These are phyloP conservation scores for Tuber magnatum DNA, from an alignment of 495 filamentous ascomycete species.

Conservation along the genomic window DNA sequence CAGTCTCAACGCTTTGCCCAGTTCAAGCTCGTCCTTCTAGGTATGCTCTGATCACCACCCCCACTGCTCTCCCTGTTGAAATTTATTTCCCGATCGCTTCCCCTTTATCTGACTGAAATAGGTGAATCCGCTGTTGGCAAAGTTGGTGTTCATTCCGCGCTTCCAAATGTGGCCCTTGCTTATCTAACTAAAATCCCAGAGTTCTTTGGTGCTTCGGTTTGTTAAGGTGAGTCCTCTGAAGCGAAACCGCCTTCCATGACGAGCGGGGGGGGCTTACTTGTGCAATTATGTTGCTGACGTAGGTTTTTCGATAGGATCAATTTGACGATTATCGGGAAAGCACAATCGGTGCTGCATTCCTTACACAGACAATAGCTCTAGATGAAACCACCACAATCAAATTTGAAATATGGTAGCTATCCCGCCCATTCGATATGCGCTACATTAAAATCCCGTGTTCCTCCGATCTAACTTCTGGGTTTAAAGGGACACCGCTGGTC, in stretches of 20 bases:
- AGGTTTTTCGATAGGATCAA: constrained; percentile 64
- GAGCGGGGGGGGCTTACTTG: neutral
- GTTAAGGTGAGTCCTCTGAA: constrained; percentile 66
- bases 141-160: constrained; percentile 49
- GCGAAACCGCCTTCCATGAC: neutral
- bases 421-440: neutral
- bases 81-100: neutral
- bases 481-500: constrained; percentile 74
- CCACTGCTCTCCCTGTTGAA: neutral
- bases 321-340: constrained; percentile 99
- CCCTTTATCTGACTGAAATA: constrained; percentile 42
- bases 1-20: constrained; percentile 72
- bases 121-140: constrained; percentile 98
- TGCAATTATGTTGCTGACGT: constrained; percentile 18
- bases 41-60: constrained; percentile 50
- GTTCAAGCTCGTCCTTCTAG: constrained; percentile 95
- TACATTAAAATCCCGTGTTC: neutral
- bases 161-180: constrained; percentile 16
- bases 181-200: constrained; percentile 55
- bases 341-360: constrained; percentile 96
- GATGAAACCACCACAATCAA: constrained; percentile 98
- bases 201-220: constrained; percentile 93
- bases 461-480: constrained; percentile 15
- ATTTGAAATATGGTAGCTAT: constrained; percentile 85
- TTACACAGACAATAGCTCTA: constrained; percentile 95